Evolutionary conservation across 306 rosid species (phyloP), one percentile per base, ranked within the genome.

Genomic region (Lablab purpureus): DNA sequence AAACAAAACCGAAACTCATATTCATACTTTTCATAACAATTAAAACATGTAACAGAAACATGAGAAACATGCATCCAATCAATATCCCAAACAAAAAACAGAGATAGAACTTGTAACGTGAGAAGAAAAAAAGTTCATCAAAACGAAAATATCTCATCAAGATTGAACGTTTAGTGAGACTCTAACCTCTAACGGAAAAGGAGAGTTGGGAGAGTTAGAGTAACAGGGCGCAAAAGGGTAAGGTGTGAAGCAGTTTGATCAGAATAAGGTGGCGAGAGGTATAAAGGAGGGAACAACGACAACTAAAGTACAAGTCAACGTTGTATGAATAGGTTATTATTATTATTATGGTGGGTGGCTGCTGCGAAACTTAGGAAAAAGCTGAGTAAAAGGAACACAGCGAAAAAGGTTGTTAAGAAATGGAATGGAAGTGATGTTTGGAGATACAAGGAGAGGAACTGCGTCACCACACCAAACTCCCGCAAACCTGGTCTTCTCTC

Each of bases 221-320:
- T 23, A 51, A 66, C 7, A 10, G 8, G 55, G 18, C 47, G 75
- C 41, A 40, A 43, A 64, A 32, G 6, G 45, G 13, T 9, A 32
- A 34, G 45, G 13, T 9, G 45, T 40, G 45, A 40, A 40, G 45
- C 13, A 40, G 43, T 13, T 28, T 34, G 70, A 64, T 17, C 0
- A 34, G 69, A 34, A 63, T 4, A 10, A 37, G 71, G 9, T 11
- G 37, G 46, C 11, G 17, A 30, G 37, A 3, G 12, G 30, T 18
- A 78, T 43, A 55, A 58, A 69, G 12, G 45, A 67, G 10, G 21
- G 30, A 71, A 79, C 51, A 45, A 46, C 32, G 14, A 73, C 78
- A 67, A 69, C 56, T 5, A 67, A 40, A 83, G 9, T 41, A 76
- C 66, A 52, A 70, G 85, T 72, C 77, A 71, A 81, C 19, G 3